A percentile compares a stretch with the other conserved stretches of the same genome.
These are phyloP conservation scores for Alternaria sp. DNA, from an alignment of 2,329 filamentous ascomycete genomes.

Conservation along the genomic window DNA sequence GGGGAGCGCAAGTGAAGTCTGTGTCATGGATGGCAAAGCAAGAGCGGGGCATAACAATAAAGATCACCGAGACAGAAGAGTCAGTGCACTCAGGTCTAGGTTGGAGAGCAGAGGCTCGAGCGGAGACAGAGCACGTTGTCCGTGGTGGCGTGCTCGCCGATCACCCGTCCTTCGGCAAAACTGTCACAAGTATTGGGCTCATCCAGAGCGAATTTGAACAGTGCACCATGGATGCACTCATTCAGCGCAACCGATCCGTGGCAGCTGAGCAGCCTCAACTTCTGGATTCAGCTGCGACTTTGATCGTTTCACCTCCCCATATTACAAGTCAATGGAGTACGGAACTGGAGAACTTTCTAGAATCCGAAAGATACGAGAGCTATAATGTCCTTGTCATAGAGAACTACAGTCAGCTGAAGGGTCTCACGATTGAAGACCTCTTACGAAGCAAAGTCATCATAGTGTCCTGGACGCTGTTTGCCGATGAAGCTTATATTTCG, in stretches of 20 bases:
- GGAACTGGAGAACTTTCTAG: too few species aligned
- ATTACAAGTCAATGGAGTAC: too few species aligned
- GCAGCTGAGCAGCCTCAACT: conserved; percentile 22
- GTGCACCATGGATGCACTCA: conserved; percentile 8
- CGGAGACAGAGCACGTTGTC: conserved; percentile 50
- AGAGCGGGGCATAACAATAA: conserved; percentile 50
- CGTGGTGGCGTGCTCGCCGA: conserved; percentile 69
- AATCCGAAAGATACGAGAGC: too few species aligned
- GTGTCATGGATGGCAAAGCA: conserved; percentile 66
- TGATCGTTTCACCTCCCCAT: conserved; percentile 63
- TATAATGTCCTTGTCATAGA: conserved; percentile 13
- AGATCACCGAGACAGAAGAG: conserved; percentile 62
- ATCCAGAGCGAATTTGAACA: conserved; percentile 55
- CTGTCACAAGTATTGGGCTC: conserved; percentile 64
- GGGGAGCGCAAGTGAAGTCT: conserved; percentile 60
- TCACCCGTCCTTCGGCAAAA: conserved; percentile 72
- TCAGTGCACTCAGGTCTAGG: conserved; percentile 56
- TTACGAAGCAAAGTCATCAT: conserved; percentile 61
- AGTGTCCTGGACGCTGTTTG: conserved; percentile 59
- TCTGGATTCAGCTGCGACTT: conserved; percentile 61
- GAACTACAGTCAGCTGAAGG: conserved; percentile 48
- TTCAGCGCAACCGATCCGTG: conserved; percentile 16
- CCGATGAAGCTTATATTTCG: conserved; percentile 55
- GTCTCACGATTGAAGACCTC: conserved; percentile 54
- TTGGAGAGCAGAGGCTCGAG: conserved; percentile 65